Percentiles rank a stretch among this genome's conserved stretches.
phyloP scores from a whole-genome alignment of 495 filamentous ascomycete genomes.

The Lasiosphaeriaceae sp. region DNA sequence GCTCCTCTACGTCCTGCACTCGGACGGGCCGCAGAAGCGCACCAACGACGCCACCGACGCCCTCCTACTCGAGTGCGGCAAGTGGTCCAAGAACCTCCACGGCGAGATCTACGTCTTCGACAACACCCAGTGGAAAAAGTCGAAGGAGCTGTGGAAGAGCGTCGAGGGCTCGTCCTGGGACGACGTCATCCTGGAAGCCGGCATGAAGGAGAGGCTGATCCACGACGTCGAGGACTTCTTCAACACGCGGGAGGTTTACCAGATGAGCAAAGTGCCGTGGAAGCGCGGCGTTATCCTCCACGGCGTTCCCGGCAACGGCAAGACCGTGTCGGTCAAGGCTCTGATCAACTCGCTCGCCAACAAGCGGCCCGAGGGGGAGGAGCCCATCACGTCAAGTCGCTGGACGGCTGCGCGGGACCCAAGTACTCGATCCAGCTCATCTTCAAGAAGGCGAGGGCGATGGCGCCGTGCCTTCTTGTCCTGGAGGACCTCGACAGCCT shows the following conservation, averaged over 20 bases:
- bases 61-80: conserved; percentile 42
- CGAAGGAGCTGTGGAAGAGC: conserved; percentile 44
- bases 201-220: conserved; percentile 50
- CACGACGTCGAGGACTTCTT: conserved; percentile 56
- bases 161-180: conserved; percentile 54
- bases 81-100: conserved; percentile 44
- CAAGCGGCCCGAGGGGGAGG: conserved; percentile 16
- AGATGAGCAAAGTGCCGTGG: conserved; percentile 52
- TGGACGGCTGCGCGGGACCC: conserved; percentile 30
- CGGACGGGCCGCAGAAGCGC: conserved; percentile 1
- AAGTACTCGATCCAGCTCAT: conserved; percentile 39
- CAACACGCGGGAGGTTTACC: conserved; percentile 44
- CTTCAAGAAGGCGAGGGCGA: conserved; percentile 40
- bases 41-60: conserved; percentile 35
- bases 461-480: conserved; percentile 42
- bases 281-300: conserved; percentile 51
- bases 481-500: conserved; percentile 64
- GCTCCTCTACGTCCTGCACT: conserved; percentile 41
- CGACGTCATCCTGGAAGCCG: conserved; percentile 53
- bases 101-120: conserved; percentile 59
- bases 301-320: conserved; percentile 53
- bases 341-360: conserved; percentile 45
- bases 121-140: conserved; percentile 50
- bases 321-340: conserved; percentile 58
- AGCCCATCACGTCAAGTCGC: conserved; percentile 49